Evolutionary conservation across 2,329 filamentous ascomycete genomes (phyloP).

Genomic region (Epichloe glyceriae): DNA sequence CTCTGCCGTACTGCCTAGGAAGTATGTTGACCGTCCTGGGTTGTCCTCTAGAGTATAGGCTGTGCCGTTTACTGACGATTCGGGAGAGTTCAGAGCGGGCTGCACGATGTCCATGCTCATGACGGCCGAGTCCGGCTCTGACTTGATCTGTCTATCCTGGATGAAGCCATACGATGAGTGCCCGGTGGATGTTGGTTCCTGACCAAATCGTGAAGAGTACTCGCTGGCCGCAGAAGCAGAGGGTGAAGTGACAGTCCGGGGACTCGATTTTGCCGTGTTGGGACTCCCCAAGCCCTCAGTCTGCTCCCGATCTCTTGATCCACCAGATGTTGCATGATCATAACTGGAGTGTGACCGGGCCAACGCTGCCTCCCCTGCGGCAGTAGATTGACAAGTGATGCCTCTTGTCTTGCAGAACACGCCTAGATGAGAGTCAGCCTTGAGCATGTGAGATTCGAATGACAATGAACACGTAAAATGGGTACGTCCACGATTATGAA

Average conservation of each 20-base stretch:
- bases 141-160: not conserved
- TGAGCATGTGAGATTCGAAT: not conserved
- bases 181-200: not conserved
- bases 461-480: not conserved
- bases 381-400: slow-evolving; percentile 20
- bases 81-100: slow-evolving; percentile 6
- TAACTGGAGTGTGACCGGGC: not conserved
- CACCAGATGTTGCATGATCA: not conserved
- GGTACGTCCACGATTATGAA: not conserved
- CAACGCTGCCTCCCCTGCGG: slow-evolving; percentile 4
- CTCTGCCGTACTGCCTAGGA: slow-evolving; percentile 30
- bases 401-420: slow-evolving; percentile 22
- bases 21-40: slow-evolving; percentile 28
- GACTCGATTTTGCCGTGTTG: slow-evolving; percentile 4
- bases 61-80: slow-evolving; percentile 4
- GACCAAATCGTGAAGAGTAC: not conserved
- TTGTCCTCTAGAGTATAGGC: slow-evolving; percentile 29
- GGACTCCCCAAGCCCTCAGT: slow-evolving; percentile 2
- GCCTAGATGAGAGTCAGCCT: slow-evolving; percentile 11
- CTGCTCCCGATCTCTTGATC: not conserved
- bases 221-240: slow-evolving; percentile 1
- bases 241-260: slow-evolving; percentile 1
- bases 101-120: slow-evolving; percentile 7
- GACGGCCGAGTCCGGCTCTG: not conserved
- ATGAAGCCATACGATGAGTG: slow-evolving; percentile 2